These are phyloP conservation scores for Pyricularia sp. DNA, from an alignment of 2,329 filamentous ascomycete species.

Conservation along the genomic window DNA sequence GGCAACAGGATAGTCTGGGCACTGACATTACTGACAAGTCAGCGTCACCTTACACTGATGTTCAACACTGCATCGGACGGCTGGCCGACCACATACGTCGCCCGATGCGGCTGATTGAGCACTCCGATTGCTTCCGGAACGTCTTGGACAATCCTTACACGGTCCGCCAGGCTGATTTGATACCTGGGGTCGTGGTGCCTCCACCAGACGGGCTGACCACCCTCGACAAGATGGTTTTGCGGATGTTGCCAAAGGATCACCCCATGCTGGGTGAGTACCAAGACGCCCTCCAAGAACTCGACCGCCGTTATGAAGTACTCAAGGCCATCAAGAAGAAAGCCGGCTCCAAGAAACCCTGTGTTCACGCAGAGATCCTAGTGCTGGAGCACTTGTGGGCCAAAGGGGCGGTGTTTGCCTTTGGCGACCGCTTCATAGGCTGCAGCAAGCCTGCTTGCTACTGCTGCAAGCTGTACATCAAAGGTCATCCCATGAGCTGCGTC, in stretches of 20 bases:
- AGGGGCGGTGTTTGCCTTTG: slow-evolving; percentile 20
- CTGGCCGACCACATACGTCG: slow-evolving; percentile 29
- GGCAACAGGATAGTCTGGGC: background rate
- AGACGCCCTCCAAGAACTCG: slow-evolving; percentile 12
- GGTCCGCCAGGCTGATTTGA: background rate
- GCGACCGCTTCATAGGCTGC: slow-evolving; percentile 33
- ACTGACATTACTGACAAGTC: background rate
- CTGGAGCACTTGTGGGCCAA: slow-evolving; percentile 29
- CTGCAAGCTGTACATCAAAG: slow-evolving; percentile 29
- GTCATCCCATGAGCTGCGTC: slow-evolving; percentile 21
- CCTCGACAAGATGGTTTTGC: slow-evolving; percentile 17
- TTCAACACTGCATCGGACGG: slow-evolving; percentile 30
- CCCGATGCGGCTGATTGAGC: slow-evolving; percentile 21
- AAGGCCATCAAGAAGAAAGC: slow-evolving; percentile 14
- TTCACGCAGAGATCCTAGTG: slow-evolving; percentile 34
- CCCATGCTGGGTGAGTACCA: slow-evolving; percentile 4
- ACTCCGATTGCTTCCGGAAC: background rate
- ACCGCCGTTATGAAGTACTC: slow-evolving; percentile 14
- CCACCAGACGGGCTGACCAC: slow-evolving; percentile 15
- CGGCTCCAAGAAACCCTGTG: slow-evolving; percentile 12
- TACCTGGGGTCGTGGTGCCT: slow-evolving; percentile 15
- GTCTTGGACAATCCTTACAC: background rate
- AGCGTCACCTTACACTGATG: slow-evolving; percentile 12
- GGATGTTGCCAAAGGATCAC: slow-evolving; percentile 12
- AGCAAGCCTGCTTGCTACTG: slow-evolving; percentile 40